Evolutionary conservation across 2,329 filamentous ascomycete species (phyloP).

Genomic region (Parascedosporium putredinis): DNA sequence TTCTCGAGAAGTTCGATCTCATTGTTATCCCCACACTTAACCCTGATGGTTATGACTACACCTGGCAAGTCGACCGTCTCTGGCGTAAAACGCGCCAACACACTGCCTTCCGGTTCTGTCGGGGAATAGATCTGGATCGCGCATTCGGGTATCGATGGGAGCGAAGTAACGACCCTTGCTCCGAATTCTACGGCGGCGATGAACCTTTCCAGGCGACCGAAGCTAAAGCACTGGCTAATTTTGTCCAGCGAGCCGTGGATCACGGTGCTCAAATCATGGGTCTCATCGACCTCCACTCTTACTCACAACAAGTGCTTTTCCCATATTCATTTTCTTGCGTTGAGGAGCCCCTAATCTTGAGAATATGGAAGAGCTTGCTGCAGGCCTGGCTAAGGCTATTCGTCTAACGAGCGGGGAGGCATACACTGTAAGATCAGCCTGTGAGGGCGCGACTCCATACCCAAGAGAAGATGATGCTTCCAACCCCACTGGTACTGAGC

Average conservation of each 20-base stretch:
- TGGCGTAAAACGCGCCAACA: slow-evolving; percentile 92
- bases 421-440: slow-evolving; percentile 74
- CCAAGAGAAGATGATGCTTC: slow-evolving; percentile 8
- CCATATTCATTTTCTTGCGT: slow-evolving; percentile 82
- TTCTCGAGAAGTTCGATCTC: slow-evolving; percentile 78
- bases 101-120: slow-evolving; percentile 73
- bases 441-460: slow-evolving; percentile 60
- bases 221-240: slow-evolving; percentile 62
- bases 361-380: slow-evolving; percentile 80
- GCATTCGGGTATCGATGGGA: slow-evolving; percentile 76
- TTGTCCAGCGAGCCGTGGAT: slow-evolving; percentile 71
- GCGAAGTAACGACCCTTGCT: slow-evolving; percentile 63
- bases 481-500: slow-evolving; percentile 13
- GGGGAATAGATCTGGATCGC: slow-evolving; percentile 80
- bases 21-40: slow-evolving; percentile 84
- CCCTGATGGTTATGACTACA: slow-evolving; percentile 89
- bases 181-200: slow-evolving; percentile 79
- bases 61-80: slow-evolving; percentile 80
- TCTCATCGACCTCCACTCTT: slow-evolving; percentile 84
- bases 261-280: slow-evolving; percentile 70
- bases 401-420: slow-evolving; percentile 65
- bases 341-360: slow-evolving; percentile 74
- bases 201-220: slow-evolving; percentile 76
- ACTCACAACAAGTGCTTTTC: slow-evolving; percentile 89
- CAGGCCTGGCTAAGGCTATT: slow-evolving; percentile 83